Percentiles rank a stretch among this genome's conserved stretches.
phyloP scores from a whole-genome alignment of 2,329 filamentous ascomycete genomes.

The Penicillium sp. region DNA sequence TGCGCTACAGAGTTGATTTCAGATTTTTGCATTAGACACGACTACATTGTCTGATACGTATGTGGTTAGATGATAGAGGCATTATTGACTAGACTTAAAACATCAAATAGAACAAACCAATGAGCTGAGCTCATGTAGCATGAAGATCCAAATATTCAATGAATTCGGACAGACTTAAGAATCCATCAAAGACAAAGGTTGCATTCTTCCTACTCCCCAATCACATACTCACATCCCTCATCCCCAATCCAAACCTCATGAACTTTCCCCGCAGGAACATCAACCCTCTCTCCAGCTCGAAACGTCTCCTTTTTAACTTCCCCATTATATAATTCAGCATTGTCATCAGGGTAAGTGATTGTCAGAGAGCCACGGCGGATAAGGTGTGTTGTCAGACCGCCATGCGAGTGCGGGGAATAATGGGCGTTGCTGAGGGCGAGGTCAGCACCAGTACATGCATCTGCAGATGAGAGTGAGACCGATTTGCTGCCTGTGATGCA shows the following conservation, averaged over 20 bases:
- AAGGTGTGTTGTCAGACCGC: constrained; percentile 50
- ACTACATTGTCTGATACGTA: background rate
- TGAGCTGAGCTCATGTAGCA: constrained; percentile 1
- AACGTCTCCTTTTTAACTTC: constrained; percentile 46
- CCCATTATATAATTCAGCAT: constrained; percentile 18
- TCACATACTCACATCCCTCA: constrained; percentile 53
- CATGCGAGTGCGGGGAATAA: constrained; percentile 53
- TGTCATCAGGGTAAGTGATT: constrained; percentile 50
- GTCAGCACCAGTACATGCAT: background rate
- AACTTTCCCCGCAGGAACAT: constrained; percentile 48
- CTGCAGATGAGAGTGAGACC: background rate
- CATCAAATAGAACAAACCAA: background rate
- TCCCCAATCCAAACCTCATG: constrained; percentile 56
- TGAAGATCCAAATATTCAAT: background rate
- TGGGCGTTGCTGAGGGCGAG: constrained; percentile 44
- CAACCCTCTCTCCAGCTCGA: constrained; percentile 46
- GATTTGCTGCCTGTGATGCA: background rate
- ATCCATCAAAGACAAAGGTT: background rate
- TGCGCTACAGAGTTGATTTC: constrained; percentile 30
- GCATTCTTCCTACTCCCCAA: constrained; percentile 42
- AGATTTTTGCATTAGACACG: constrained; percentile 27
- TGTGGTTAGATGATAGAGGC: background rate
- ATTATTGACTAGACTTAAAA: background rate
- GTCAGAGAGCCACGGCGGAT: constrained; percentile 51
- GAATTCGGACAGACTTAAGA: background rate